A percentile compares a stretch with the other conserved stretches of the same genome.
Conservation (phyloP, 1,284 basidiomycete species). For the Xerocomus minutiporus region DNA sequence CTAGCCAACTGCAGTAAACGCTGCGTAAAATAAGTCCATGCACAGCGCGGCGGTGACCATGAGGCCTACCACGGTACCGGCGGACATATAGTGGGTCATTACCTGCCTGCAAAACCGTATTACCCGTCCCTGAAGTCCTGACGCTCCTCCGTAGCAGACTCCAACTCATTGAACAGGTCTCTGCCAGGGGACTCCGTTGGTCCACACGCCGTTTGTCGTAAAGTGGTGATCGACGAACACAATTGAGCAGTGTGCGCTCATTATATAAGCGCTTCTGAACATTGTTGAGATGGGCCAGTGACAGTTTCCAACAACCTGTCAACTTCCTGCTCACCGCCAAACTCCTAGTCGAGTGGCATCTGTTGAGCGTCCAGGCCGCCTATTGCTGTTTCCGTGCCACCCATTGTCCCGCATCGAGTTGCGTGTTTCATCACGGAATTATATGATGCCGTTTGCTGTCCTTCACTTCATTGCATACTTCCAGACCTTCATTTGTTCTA, state of each 20-base stretch:
- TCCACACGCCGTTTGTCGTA: no score
- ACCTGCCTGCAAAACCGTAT: not conserved
- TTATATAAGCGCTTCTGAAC: not conserved
- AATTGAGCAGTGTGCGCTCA: not conserved
- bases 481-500: not conserved
- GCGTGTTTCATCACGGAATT: no score
- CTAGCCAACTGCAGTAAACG: not conserved
- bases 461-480: no score
- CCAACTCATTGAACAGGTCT: not conserved
- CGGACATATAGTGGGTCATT: slow-evolving; percentile 2
- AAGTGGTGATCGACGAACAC: not conserved
- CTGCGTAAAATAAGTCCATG: not conserved
- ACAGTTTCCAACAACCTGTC: no score
- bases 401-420: no score
- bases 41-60: slow-evolving; percentile 5
- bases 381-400: not conserved
- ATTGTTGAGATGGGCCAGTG: no score
- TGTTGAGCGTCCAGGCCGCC: no score
- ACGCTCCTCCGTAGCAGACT: not conserved
- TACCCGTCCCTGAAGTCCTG: not conserved
- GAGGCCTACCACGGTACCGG: slow-evolving; percentile 7
- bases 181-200: no score
- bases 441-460: no score
- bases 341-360: no score
- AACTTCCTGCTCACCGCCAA: no score